Percentiles rank a stretch among this genome's conserved stretches.
phyloP scores from a whole-genome alignment of 306 rosid species.

The Glycyrrhiza uralensis region DNA sequence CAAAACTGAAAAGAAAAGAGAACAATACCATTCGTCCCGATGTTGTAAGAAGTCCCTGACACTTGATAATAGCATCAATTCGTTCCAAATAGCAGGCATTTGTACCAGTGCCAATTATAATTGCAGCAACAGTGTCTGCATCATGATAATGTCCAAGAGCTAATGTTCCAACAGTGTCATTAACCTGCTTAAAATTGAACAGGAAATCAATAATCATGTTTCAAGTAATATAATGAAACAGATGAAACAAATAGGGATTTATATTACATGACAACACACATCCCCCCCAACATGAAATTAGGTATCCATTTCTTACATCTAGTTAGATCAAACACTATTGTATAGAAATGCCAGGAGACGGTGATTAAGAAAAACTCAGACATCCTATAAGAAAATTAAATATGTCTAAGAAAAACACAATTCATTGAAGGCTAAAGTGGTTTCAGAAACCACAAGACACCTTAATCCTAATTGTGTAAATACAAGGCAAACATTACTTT shows the following conservation, averaged over 20 bases:
- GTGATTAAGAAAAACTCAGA: not conserved
- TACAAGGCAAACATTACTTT: not conserved
- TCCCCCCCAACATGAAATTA: not conserved
- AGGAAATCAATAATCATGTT: not conserved
- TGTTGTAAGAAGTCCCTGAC: constrained; percentile 75
- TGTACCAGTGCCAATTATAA: constrained; percentile 87
- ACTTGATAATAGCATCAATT: constrained; percentile 82
- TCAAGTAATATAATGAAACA: constrained; percentile 2
- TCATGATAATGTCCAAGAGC: constrained; percentile 90
- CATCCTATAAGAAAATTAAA: not conserved
- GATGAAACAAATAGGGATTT: not conserved
- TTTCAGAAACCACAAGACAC: not conserved
- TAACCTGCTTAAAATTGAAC: constrained; percentile 54
- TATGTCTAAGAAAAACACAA: not conserved
- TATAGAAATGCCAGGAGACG: not conserved
- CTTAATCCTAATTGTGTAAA: constrained; percentile 6
- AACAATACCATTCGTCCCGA: constrained; percentile 75
- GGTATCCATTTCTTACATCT: not conserved
- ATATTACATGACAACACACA: not conserved
- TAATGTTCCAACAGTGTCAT: constrained; percentile 90
- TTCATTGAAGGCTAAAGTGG: not conserved
- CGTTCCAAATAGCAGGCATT: constrained; percentile 94
- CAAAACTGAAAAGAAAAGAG: not conserved
- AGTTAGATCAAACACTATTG: not conserved
- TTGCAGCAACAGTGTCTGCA: constrained; percentile 84